Evolutionary conservation across 257 asterid species (phyloP).

Genomic region (Craterostigma plantagineum): DNA sequence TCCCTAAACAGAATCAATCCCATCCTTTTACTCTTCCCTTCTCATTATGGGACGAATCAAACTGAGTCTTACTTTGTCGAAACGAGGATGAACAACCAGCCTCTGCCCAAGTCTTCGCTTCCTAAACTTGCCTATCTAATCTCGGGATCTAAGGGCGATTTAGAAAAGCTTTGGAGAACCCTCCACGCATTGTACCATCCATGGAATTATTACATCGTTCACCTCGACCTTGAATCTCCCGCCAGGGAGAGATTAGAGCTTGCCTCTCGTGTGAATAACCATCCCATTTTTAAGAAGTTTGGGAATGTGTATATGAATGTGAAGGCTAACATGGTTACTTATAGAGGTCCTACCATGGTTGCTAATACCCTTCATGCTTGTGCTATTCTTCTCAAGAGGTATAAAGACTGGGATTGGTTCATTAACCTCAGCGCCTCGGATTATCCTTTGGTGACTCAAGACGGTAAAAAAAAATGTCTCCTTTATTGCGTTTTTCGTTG

Average conservation of each 20-base stretch:
- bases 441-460: conserved; percentile 4
- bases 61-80: conserved; percentile 17
- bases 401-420: conserved; percentile 2
- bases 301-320: background rate
- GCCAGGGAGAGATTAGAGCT: conserved; percentile 3
- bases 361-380: background rate
- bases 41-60: conserved; percentile 12
- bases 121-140: conserved; percentile 1
- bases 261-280: background rate
- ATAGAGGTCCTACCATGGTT: conserved; percentile 1
- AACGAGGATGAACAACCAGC: conserved; percentile 12
- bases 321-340: background rate
- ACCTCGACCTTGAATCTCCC: conserved; percentile 2
- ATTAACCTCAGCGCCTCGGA: conserved; percentile 1
- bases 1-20: conserved; percentile 23
- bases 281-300: background rate
- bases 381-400: conserved; percentile 1
- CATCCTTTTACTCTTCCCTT: conserved; percentile 19
- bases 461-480: background rate
- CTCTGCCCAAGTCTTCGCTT: conserved; percentile 4
- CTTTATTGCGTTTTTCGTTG: background rate
- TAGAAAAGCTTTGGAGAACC: background rate
- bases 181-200: background rate
- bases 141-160: background rate
- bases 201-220: background rate